phyloP scores from a whole-genome alignment of 2,329 filamentous ascomycete species.

The Setomelanomma holmii region DNA sequence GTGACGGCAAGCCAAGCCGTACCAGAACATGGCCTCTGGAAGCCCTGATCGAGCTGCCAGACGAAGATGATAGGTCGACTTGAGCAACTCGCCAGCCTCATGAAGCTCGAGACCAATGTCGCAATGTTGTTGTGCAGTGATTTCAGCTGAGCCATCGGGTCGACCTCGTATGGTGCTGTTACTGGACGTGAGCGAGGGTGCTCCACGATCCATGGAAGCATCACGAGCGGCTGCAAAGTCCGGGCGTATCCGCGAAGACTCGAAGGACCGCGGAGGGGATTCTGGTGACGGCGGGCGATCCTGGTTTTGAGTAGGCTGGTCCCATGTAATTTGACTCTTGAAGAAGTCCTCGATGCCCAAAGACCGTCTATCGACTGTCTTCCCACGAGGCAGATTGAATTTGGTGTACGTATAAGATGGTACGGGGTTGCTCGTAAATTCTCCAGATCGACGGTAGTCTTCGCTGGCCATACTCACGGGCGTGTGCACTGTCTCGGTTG shows the following conservation, averaged over 20 bases:
- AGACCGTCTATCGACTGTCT: conserved; percentile 71
- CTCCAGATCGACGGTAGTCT: conserved; percentile 64
- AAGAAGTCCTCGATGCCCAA: conserved; percentile 49
- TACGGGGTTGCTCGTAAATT: conserved; percentile 61
- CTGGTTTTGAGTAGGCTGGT: conserved; percentile 51
- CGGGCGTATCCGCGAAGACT: conserved; percentile 29
- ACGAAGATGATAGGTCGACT: conserved; percentile 95
- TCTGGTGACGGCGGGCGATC: conserved; percentile 48
- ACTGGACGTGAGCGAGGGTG: conserved; percentile 50
- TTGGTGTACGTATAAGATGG: conserved; percentile 87
- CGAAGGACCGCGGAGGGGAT: conserved; percentile 48
- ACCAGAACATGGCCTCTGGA: conserved; percentile 93
- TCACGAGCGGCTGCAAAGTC: conserved; percentile 14
- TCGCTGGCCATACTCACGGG: conserved; percentile 77
- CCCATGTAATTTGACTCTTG: conserved; percentile 66
- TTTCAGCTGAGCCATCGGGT: conserved; percentile 62
- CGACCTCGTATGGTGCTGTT: conserved; percentile 56
- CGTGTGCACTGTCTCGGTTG: conserved; percentile 71
- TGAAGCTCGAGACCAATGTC: conserved; percentile 89
- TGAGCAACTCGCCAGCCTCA: conserved; percentile 83
- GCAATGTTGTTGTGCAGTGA: conserved; percentile 86
- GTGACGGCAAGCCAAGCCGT: conserved; percentile 91
- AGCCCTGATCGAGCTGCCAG: conserved; percentile 85
- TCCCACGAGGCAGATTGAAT: conserved; percentile 82
- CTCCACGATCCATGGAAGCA: conserved; percentile 30